phyloP scores from a whole-genome alignment of 768 basidiomycete genomes.

The Hortiboletus flavorubellus region DNA sequence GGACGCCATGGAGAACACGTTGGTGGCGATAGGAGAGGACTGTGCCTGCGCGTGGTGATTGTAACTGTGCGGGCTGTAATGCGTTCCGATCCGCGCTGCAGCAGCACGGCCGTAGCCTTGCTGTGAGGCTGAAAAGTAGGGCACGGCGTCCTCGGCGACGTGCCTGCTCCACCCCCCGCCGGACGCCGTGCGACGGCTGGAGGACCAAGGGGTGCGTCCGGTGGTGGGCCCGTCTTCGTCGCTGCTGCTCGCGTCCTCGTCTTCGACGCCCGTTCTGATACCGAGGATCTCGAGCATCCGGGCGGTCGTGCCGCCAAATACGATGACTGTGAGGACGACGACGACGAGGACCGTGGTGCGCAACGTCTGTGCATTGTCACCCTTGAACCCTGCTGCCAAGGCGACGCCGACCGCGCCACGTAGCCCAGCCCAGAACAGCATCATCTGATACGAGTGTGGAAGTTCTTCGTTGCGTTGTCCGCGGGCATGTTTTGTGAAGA shows the following conservation, averaged over 20 bases:
- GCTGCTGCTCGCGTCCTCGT: constrained; percentile 66
- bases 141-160: constrained; percentile 41
- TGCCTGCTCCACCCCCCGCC: constrained; percentile 42
- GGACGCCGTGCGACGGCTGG: constrained; percentile 33
- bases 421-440: constrained; percentile 98
- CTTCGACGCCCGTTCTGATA: constrained; percentile 91
- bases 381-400: constrained; percentile 92
- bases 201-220: constrained; percentile 35
- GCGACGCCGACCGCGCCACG: constrained; percentile 98
- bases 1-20: constrained; percentile 65
- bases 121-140: constrained; percentile 30
- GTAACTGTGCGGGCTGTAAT: constrained; percentile 52
- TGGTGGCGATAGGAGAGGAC: constrained; percentile 19
- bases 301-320: constrained; percentile 97
- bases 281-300: constrained; percentile 97
- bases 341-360: constrained; percentile 93
- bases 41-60: constrained; percentile 54
- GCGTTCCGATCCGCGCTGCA: constrained; percentile 50
- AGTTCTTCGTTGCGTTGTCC: constrained; percentile 88
- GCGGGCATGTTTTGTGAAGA: constrained; percentile 79
- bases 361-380: constrained; percentile 87
- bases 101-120: constrained; percentile 33
- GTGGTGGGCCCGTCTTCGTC: constrained; percentile 45
- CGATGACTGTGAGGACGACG: constrained; percentile 88
- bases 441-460: constrained; percentile 98